Percentiles rank a stretch among this genome's conserved stretches.
Evolutionary conservation across 139 green algal genomes (phyloP).

Genomic region (Astrephomene gubernaculifera): DNA sequence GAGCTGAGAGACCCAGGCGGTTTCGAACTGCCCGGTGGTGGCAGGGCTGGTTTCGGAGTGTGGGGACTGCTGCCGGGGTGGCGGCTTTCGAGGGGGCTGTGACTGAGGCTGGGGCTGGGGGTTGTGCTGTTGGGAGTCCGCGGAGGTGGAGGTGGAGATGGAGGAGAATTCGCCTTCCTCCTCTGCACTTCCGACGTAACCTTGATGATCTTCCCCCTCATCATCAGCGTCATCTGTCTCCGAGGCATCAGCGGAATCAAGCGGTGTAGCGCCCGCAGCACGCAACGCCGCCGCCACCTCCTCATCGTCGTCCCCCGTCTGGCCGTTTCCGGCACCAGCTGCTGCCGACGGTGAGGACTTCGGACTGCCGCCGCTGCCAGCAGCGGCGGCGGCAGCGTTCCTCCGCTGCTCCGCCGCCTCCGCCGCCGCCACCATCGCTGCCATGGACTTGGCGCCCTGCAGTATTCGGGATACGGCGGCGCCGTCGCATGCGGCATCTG

Average conservation of each 20-base stretch:
- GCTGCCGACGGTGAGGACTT: background rate
- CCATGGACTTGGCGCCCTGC: slow-evolving; percentile 45
- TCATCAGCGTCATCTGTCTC: background rate
- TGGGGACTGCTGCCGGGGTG: background rate
- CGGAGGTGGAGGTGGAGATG: no score
- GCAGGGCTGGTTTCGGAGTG: no score
- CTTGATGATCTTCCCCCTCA: no score
- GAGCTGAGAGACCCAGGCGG: slow-evolving; percentile 45
- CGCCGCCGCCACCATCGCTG: slow-evolving; percentile 7
- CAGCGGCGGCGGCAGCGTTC: background rate
- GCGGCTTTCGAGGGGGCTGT: background rate
- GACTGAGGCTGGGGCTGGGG: background rate
- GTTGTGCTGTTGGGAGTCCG: no score
- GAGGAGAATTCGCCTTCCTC: no score
- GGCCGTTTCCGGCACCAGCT: no score
- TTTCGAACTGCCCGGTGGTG: background rate
- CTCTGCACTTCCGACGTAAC: no score
- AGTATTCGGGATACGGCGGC: slow-evolving; percentile 36
- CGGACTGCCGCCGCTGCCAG: slow-evolving; percentile 26
- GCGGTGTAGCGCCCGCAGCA: background rate
- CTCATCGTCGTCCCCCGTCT: slow-evolving; percentile 3
- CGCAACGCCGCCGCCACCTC: slow-evolving; percentile 21
- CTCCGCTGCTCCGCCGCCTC: background rate
- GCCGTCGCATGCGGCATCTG: slow-evolving; percentile 39
- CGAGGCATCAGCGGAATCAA: slow-evolving; percentile 12